A percentile compares a stretch with the other conserved stretches of the same genome.
Evolutionary conservation across 108 stramenopile genomes (phyloP).

Genomic region (Nitzschia sp.): DNA sequence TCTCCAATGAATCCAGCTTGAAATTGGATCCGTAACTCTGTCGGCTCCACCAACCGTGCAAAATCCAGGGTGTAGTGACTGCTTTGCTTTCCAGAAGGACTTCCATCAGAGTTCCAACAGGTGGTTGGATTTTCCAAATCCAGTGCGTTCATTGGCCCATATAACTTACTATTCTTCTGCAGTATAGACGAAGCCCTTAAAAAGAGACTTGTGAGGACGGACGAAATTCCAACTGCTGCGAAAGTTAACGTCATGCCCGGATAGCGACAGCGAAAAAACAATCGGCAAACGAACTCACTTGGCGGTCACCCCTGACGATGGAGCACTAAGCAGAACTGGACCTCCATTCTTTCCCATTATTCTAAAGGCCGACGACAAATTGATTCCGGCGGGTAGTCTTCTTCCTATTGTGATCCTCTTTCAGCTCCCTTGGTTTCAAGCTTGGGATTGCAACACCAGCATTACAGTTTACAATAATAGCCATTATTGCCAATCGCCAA

Average conservation of each 20-base stretch:
- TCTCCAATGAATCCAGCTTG: constrained; percentile 62
- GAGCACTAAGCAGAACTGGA: neutral
- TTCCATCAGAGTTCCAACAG: constrained; percentile 69
- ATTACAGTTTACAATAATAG: too few species aligned
- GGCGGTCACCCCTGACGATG: neutral
- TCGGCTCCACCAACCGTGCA: constrained; percentile 40
- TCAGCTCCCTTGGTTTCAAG: too few species aligned
- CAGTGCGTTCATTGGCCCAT: constrained; percentile 56
- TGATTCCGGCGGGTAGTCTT: too few species aligned
- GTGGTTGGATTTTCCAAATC: constrained; percentile 37
- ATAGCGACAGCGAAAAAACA: too few species aligned
- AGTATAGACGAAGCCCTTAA: constrained; percentile 59
- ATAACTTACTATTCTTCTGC: constrained; percentile 53
- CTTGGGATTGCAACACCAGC: too few species aligned
- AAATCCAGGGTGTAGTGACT: constrained; percentile 47
- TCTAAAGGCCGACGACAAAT: too few species aligned
- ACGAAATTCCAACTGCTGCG: neutral
- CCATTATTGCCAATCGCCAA: too few species aligned
- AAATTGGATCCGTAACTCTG: constrained; percentile 47
- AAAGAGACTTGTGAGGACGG: neutral
- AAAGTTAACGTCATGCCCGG: too few species aligned
- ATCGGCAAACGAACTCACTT: neutral
- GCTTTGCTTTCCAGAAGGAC: constrained; percentile 16
- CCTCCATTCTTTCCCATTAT: neutral
- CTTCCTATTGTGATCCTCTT: too few species aligned